Conservation (phyloP, 768 basidiomycete species). For the Exidia glandulosa region DNA sequence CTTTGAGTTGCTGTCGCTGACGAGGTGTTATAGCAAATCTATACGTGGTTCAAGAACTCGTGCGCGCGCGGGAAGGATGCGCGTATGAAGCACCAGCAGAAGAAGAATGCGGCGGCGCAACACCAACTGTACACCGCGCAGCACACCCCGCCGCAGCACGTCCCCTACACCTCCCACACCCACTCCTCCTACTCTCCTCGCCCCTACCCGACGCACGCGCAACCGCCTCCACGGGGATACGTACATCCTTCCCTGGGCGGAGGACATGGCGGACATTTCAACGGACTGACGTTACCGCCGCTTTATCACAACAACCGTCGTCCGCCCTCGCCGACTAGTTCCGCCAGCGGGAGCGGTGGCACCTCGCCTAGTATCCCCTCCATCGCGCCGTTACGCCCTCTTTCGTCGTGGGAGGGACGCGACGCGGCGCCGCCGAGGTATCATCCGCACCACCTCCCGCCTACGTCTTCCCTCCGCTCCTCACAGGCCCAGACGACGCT, state of each 20-base stretch:
- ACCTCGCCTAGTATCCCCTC: neutral
- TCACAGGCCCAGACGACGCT: neutral
- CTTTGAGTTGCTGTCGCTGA: neutral
- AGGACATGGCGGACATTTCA: neutral
- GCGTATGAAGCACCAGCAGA: constrained; percentile 7
- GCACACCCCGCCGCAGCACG: neutral
- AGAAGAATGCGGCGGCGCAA: constrained; percentile 1
- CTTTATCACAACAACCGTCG: neutral
- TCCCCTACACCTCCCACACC: neutral
- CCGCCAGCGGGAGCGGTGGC: neutral
- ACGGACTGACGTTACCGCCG: neutral
- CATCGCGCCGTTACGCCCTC: neutral
- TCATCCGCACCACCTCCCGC: neutral
- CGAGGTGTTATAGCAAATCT: constrained; percentile 39
- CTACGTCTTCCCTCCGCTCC: neutral
- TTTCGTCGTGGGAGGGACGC: neutral
- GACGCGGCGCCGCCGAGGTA: neutral
- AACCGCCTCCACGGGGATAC: too few relatives aligned
- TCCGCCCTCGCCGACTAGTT: neutral
- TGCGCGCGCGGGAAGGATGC: constrained; percentile 44
- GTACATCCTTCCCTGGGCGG: too few relatives aligned
- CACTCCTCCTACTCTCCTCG: neutral
- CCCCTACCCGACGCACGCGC: neutral
- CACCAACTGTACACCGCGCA: neutral
- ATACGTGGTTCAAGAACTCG: constrained; percentile 68